Conservation (phyloP, 2,329 filamentous ascomycete species). For the Hyphodiscus sp. region DNA sequence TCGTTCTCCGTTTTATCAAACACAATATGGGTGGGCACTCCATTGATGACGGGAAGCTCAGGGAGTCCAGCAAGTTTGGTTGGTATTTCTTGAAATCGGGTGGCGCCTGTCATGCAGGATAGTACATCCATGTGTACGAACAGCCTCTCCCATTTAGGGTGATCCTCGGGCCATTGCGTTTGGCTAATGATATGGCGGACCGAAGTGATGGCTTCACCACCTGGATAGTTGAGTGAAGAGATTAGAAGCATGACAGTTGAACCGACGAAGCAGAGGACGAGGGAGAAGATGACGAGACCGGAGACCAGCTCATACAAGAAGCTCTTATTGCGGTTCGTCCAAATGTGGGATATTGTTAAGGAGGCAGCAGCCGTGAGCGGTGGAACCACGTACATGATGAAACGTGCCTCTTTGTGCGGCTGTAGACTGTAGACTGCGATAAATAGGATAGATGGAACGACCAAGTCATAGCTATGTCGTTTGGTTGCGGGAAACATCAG, state of each 20-base stretch:
- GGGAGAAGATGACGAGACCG: slow-evolving; percentile 49
- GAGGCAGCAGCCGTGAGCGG: slow-evolving; percentile 72
- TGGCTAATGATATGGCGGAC: slow-evolving; percentile 37
- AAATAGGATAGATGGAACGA: slow-evolving; percentile 65
- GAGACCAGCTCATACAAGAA: slow-evolving; percentile 48
- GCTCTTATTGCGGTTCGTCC: slow-evolving; percentile 57
- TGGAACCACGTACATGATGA: slow-evolving; percentile 84
- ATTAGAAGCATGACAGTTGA: slow-evolving; percentile 66
- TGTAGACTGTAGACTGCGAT: slow-evolving; percentile 77
- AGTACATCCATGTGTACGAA: slow-evolving; percentile 56
- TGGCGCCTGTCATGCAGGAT: slow-evolving; percentile 65
- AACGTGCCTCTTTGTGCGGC: slow-evolving; percentile 94
- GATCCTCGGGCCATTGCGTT: slow-evolving; percentile 14
- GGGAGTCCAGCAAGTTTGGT: slow-evolving; percentile 1
- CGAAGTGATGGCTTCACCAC: slow-evolving; percentile 66
- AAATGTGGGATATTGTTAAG: slow-evolving; percentile 65
- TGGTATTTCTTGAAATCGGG: slow-evolving; percentile 49
- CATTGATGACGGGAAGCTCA: neutral
- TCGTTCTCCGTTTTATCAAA: slow-evolving; percentile 60
- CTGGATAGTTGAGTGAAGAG: slow-evolving; percentile 89
- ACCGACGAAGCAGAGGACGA: slow-evolving; percentile 51
- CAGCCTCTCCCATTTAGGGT: slow-evolving; percentile 32
- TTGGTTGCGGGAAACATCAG: slow-evolving; percentile 41
- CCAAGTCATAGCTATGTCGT: slow-evolving; percentile 40
- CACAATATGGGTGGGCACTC: slow-evolving; percentile 4